Base-by-base conservation (phyloP, 2,329 filamentous ascomycete species). In the Talaromyces pinophilus region DNA sequence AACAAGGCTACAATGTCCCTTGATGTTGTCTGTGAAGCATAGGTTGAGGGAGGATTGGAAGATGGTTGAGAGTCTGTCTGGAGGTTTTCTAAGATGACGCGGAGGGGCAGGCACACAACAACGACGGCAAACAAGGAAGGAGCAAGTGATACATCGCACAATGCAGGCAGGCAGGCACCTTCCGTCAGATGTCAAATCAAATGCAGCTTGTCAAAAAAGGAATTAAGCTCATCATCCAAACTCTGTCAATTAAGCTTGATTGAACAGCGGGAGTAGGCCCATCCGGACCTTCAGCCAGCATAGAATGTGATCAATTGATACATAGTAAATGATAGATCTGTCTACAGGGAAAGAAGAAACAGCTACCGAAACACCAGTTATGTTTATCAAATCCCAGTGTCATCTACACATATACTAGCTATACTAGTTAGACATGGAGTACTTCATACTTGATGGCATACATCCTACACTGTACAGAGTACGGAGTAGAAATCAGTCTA, bases 201-300 rank as follows among this genome's bases (percentile, higher is more conserved):
- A 33, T 55, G 30, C 28, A 33, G 52, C 28, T 19, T 11, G 30
- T 33, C 52, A 35, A 22, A 55, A 35, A 35, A 15, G 17, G n/a
- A 35, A 15, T 22, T 38, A 22, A 19, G 52, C 52, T 38, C 30
- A 40, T 57, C 19, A 22, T 38, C 1, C 17, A 38, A 22, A 38
- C 33, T 38, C 1, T 57, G n/a, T 40, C n/a, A 38, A 25, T 25
- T 38, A 57, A 30, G 50, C 17, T 30, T 54, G 25, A 30, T 54
- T 54, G 25, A 25, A 54, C 25, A 33, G 28, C 25, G 33, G 30
- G 2, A 17, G 17, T 17, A 52, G 25, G 15, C 48, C 48, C 25
- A 52, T 52, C 48, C 48, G 48, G 48, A 52, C 48, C 46, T 28
- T 52, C 10, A 48, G 19, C 44, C 46, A 50, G 46, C 17, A 48